A percentile compares a stretch with the other conserved stretches of the same genome.
phyloP scores from a whole-genome alignment of 495 filamentous ascomycete species.

The Penicillium nucicola region DNA sequence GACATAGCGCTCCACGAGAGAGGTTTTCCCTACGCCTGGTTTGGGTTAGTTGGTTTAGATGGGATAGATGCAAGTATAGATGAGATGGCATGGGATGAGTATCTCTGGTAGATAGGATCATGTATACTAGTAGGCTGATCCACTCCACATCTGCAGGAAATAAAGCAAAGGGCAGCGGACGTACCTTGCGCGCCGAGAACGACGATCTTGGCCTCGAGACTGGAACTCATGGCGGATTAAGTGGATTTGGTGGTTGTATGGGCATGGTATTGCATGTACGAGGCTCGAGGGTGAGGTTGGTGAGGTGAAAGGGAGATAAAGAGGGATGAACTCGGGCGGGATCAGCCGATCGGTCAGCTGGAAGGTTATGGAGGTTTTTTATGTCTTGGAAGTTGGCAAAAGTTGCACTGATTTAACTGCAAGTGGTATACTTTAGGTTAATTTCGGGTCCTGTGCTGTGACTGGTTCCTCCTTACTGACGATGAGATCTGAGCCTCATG shows the following conservation, averaged over 20 bases:
- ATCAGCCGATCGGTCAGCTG: conserved; percentile 8
- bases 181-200: conserved; percentile 78
- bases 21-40: conserved; percentile 89
- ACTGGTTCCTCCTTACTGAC: neutral
- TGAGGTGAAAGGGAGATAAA: neutral
- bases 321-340: conserved; percentile 4
- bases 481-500: conserved; percentile 2
- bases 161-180: neutral
- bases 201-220: conserved; percentile 89
- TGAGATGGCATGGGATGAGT: too few relatives aligned
- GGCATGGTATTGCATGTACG: conserved; percentile 22
- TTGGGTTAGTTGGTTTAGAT: neutral
- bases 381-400: too few relatives aligned
- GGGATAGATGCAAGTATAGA: too few relatives aligned
- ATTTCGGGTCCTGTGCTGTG: neutral
- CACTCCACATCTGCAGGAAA: too few relatives aligned
- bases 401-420: neutral
- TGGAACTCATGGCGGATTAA: conserved; percentile 59
- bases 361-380: too few relatives aligned
- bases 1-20: conserved; percentile 82
- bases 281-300: too few relatives aligned
- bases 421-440: neutral
- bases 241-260: conserved; percentile 25
- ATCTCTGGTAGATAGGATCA: too few relatives aligned
- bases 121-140: neutral